Percentiles rank a stretch among this genome's conserved stretches.
Conservation (phyloP, 495 filamentous ascomycete genomes). For the Penicillium robsamsonii region DNA sequence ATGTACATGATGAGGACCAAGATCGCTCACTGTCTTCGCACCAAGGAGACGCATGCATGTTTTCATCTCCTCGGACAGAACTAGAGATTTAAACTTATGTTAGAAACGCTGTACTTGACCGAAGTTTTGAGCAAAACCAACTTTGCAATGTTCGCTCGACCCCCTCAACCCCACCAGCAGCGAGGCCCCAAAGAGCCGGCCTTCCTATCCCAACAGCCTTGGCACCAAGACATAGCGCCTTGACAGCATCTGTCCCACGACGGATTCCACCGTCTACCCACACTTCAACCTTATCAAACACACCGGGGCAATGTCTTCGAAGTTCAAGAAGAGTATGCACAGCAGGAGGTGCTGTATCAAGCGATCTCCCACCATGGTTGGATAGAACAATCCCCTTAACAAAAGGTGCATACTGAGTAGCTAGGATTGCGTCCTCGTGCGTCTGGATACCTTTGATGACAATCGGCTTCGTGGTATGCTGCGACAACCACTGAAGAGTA, state of each 20-base stretch:
- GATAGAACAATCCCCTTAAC: slow-evolving; percentile 63
- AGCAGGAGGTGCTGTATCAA: slow-evolving; percentile 61
- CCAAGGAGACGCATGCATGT: slow-evolving; percentile 14
- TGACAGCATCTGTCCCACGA: slow-evolving; percentile 64
- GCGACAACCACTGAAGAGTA: slow-evolving; percentile 65
- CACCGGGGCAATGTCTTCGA: slow-evolving; percentile 50
- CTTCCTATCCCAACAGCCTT: slow-evolving; percentile 61
- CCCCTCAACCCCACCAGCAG: slow-evolving; percentile 4
- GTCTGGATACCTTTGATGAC: slow-evolving; percentile 65
- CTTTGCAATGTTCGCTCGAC: slow-evolving; percentile 12
- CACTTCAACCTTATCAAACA: slow-evolving; percentile 60
- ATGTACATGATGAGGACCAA: slow-evolving; percentile 5
- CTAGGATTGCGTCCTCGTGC: slow-evolving; percentile 56
- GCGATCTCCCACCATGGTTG: slow-evolving; percentile 66
- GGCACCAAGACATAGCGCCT: slow-evolving; percentile 63
- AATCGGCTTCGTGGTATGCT: slow-evolving; percentile 59
- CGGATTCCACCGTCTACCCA: slow-evolving; percentile 64
- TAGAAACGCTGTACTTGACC: not conserved
- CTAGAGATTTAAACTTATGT: not conserved
- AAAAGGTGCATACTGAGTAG: slow-evolving; percentile 44
- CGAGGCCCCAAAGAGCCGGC: slow-evolving; percentile 22
- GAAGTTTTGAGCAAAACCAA: not conserved
- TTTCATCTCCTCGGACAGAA: slow-evolving; percentile 10
- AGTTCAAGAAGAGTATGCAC: slow-evolving; percentile 62
- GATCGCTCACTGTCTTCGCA: not conserved